Evolutionary conservation across 2,329 filamentous ascomycete genomes (phyloP), one percentile per base, ranked within the genome.

Genomic region (Botryotinia globosa): DNA sequence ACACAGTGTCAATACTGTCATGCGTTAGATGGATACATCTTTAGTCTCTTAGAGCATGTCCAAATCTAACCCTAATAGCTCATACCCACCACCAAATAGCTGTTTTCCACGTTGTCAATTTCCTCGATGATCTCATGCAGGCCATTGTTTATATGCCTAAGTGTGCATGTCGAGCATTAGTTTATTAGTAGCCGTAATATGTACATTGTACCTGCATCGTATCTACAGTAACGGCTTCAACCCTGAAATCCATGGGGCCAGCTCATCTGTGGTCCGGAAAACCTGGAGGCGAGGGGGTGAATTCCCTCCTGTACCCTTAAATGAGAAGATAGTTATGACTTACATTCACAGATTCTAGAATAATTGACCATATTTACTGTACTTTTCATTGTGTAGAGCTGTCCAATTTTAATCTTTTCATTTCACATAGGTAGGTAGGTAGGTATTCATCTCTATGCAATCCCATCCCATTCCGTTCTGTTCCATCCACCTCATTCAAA

Each of bases 151-250:
- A 64, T 32, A 66, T 51, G 7, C 32, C 32, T 4, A 54, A 51
- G 64, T 39, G 45, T n/a, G 32, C 37, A 54, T 67, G 64, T 39
- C 45, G 51, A 67, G 64, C 64, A 39, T 39, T 56, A 67, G 64
- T 54, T 54, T 2, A 51, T 29, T 29, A 18, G 20, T 37, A 42
- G 45, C 25, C 48, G 63, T 34, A 25, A 32, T 54, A 66, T 18
- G 34, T 56, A 67, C 34, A 56, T 25, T 25, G 65, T 67, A 56
- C 65, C 65, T 56, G 65, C 65, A 67, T 67, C n/a, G 65, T 67
- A 56, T 67, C 65, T 54, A 56, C 25, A 29, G 65, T 67, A 56
- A 67, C 65, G 7, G 34, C 64, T 22, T 39, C 48, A 67, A 48
- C 64, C 45, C 25, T 29, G 45, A 29, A 54, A 42, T 54, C 12